Evolutionary conservation across 2,329 filamentous ascomycete species (phyloP), one percentile per base, ranked within the genome.

Genomic region (Trichoderma semiorbis): DNA sequence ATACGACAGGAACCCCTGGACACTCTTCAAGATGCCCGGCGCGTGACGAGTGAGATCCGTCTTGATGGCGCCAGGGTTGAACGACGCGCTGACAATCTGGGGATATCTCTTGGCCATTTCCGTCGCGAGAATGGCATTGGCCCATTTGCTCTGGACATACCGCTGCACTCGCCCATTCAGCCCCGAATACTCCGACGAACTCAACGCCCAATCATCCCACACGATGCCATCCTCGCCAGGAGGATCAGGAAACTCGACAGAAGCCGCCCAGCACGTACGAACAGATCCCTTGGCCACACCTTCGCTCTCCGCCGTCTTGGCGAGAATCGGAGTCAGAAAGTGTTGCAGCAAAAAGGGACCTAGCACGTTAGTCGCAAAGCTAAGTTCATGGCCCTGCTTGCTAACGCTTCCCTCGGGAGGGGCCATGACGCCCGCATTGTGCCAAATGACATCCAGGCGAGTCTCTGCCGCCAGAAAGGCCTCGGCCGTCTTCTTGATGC

Each of bases 391-490:
- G 7, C 79, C 78, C 62, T 84, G 82, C 0, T 75, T 77, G 1
- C 81, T 83, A 74, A 78, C 79, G 43, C 76, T 79, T 0, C 80
- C 82, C 12, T 74, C 73, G 0, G 83, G 81, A 0, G 82, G 78
- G 0, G 76, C 75, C 78, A 83, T 83, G 21, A 84, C 77, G 11
- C 79, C 83, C 0, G 83, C 83, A 75, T 84, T 84, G 72, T 84
- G 80, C 73, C 80, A 47, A 2, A 47, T 47, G 8, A 47, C 43
- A 47, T 47, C 43, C 18, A 47, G n/a, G 78, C 75, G 75, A 12
- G 60, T 69, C 61, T 79, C 77, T 34, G 70, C 73, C 18, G 68
- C 65, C 3, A 77, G 67, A 21, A 79, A 79, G 6, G 72, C 68
- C 3, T 75, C 55, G 3, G 76, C 79, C 1, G 79, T 74, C 10